Base-by-base conservation (phyloP, 495 filamentous ascomycete species). In the Aspergillus carlsbadensis region DNA sequence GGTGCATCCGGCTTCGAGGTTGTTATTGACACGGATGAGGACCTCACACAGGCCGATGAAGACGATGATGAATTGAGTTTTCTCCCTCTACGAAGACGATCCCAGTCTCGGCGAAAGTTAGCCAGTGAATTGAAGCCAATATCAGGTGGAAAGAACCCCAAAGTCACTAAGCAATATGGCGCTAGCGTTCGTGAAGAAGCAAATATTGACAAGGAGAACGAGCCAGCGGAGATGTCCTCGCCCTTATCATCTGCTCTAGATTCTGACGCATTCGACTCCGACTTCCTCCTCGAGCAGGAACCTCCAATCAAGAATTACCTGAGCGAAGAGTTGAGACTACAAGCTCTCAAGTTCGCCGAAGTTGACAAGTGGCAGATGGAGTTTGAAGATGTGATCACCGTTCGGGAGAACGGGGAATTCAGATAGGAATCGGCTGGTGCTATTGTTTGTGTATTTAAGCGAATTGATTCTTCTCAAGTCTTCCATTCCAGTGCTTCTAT, bases 351-450 rank as follows among this genome's bases (percentile, higher is more conserved):
- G 58, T 90, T 90, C 65, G 74, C 78, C 33, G 83, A 88, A 63
- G 76, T 90, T 34, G 87, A 90, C 72, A 65, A 81, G 56, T 89
- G 86, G 85, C 70, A 87, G 58, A 77, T 90, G 79, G 86, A 88
- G 54, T 90, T 87, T 76, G 87, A 90, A 66, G 81, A 84, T 44
- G 70, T 84, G 15, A 60, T 67, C 46, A 54, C 52, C 22, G 65
- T 64, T 13, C 64, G 66, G 57, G 64, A 45, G 15, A 64, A 59
- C 60, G 42, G 37, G 48, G 18, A 45, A 51, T 51, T 56, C 45
- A 64, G 64, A 52, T 63, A 53, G 42, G 17, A 41, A 15, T 36
- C 13, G 13, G 51, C 10, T 33, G 22, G n/a, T 18, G n/a, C 14
- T 31, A 18, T 31, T 21, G 13, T 53, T 11, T 41, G 17, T 26